Conservation (phyloP, 805 yeast genomes). For the Lipomyces yamanashiensis region DNA sequence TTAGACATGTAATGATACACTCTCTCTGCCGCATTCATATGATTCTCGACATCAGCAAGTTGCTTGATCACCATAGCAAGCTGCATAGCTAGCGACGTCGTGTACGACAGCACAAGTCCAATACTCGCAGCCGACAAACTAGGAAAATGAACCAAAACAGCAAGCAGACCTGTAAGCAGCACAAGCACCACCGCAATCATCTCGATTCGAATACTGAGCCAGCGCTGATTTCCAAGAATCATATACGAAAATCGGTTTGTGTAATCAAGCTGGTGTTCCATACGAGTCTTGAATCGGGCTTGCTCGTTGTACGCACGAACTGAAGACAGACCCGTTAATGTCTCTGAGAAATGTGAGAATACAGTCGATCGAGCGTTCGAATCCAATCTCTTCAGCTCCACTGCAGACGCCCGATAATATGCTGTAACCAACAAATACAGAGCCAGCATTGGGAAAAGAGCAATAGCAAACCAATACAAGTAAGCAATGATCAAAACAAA, state of each 20-base stretch:
- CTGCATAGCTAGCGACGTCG: slow-evolving; percentile 54
- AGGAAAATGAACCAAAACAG: slow-evolving; percentile 65
- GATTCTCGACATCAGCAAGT: slow-evolving; percentile 73
- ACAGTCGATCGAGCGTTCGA: slow-evolving; percentile 71
- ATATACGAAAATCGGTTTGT: slow-evolving; percentile 72
- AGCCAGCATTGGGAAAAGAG: slow-evolving; percentile 59
- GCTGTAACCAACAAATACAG: slow-evolving; percentile 54
- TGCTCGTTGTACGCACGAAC: slow-evolving; percentile 62
- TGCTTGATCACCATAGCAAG: slow-evolving; percentile 66
- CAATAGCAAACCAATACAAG: slow-evolving; percentile 76
- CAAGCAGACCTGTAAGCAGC: slow-evolving; percentile 60
- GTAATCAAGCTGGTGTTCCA: slow-evolving; percentile 54
- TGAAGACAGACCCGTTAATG: slow-evolving; percentile 66
- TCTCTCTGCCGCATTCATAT: slow-evolving; percentile 77
- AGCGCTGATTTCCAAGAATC: slow-evolving; percentile 68
- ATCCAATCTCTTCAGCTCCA: slow-evolving; percentile 78
- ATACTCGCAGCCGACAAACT: slow-evolving; percentile 54
- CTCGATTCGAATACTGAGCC: slow-evolving; percentile 70
- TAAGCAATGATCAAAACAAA: slow-evolving; percentile 69
- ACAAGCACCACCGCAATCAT: slow-evolving; percentile 57
- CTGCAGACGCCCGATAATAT: slow-evolving; percentile 70
- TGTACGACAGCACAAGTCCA: slow-evolving; percentile 38
- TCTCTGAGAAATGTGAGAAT: slow-evolving; percentile 72
- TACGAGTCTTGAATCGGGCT: slow-evolving; percentile 54
- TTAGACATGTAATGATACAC: slow-evolving; percentile 65